These are phyloP conservation scores for Puccinia polysora DNA, from an alignment of 1,284 basidiomycete genomes.

Conservation along the genomic window DNA sequence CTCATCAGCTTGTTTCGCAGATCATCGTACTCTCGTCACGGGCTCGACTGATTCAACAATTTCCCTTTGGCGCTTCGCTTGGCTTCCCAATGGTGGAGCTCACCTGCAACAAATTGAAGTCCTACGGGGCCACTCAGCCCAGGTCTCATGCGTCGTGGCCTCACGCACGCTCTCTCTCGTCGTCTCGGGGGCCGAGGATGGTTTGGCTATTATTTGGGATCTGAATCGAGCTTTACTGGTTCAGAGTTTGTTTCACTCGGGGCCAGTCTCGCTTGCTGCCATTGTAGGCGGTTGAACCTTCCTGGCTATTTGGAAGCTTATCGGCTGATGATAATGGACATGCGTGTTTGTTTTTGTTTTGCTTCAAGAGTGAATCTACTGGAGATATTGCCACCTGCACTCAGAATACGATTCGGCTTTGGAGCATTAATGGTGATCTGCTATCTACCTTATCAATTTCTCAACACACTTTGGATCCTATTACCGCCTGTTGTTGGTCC, in stretches of 20 bases:
- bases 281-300: constrained; percentile 7
- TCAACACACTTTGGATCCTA: constrained; percentile 52
- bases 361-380: constrained; percentile 58
- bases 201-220: constrained; percentile 84
- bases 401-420: constrained; percentile 63
- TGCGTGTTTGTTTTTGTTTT: not conserved
- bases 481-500: constrained; percentile 70
- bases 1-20: constrained; percentile 41
- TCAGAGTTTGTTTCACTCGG: constrained; percentile 48
- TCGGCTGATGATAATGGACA: constrained; percentile 55
- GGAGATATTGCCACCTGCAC: constrained; percentile 79
- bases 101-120: constrained; percentile 53
- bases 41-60: constrained; percentile 42
- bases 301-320: constrained; percentile 68
- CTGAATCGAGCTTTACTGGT: constrained; percentile 61
- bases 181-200: constrained; percentile 78
- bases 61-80: constrained; percentile 41
- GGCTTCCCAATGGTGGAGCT: constrained; percentile 32
- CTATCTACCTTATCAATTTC: constrained; percentile 65
- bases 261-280: constrained; percentile 22
- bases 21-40: constrained; percentile 41
- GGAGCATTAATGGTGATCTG: constrained; percentile 73
- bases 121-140: constrained; percentile 64
- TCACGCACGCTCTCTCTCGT: constrained; percentile 77
- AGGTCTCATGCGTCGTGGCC: constrained; percentile 66